These are phyloP conservation scores for Mycocentrospora acerina DNA, from an alignment of 2,329 filamentous ascomycete species.

Conservation along the genomic window DNA sequence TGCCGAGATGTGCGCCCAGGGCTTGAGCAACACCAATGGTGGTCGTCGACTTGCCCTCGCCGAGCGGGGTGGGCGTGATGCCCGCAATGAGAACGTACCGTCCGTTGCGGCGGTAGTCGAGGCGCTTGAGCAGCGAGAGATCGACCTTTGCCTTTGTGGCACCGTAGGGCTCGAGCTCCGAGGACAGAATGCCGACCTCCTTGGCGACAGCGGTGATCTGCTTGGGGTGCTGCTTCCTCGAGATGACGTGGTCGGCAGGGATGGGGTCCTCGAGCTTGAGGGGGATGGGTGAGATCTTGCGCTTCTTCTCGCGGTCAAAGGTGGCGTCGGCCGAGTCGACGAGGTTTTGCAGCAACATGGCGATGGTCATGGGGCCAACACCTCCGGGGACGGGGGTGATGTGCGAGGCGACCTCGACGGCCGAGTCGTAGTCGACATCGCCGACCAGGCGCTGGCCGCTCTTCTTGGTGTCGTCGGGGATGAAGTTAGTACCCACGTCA, in stretches of 20 bases:
- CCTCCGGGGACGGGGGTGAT: constrained; percentile 97
- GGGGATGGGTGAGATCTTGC: constrained; percentile 79
- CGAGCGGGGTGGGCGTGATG: constrained; percentile 93
- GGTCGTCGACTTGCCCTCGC: constrained; percentile 97
- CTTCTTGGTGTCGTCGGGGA: constrained; percentile 85
- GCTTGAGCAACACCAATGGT: constrained; percentile 95
- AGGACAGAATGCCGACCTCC: constrained; percentile 83
- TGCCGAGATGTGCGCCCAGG: constrained; percentile 81
- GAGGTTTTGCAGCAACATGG: constrained; percentile 96
- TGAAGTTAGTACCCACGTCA: constrained; percentile 96
- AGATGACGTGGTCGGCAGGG: constrained; percentile 94
- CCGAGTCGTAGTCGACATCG: constrained; percentile 89
- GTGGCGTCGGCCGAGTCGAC: constrained; percentile 80
- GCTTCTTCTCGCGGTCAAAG: constrained; percentile 79
- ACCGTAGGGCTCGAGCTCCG: constrained; percentile 93
- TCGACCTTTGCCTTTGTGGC: constrained; percentile 96
- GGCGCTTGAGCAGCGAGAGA: constrained; percentile 74
- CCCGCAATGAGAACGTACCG: constrained; percentile 91
- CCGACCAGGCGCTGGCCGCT: constrained; percentile 90
- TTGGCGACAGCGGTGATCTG: constrained; percentile 79
- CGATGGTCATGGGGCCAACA: constrained; percentile 98
- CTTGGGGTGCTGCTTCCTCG: constrained; percentile 87
- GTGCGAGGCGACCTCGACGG: constrained; percentile 79
- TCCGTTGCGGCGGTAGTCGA: constrained; percentile 84
- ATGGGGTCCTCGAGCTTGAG: constrained; percentile 78